These are phyloP conservation scores for Simmondsia chinensis DNA, from an alignment of 148 eudicot species.

Conservation along the genomic window DNA sequence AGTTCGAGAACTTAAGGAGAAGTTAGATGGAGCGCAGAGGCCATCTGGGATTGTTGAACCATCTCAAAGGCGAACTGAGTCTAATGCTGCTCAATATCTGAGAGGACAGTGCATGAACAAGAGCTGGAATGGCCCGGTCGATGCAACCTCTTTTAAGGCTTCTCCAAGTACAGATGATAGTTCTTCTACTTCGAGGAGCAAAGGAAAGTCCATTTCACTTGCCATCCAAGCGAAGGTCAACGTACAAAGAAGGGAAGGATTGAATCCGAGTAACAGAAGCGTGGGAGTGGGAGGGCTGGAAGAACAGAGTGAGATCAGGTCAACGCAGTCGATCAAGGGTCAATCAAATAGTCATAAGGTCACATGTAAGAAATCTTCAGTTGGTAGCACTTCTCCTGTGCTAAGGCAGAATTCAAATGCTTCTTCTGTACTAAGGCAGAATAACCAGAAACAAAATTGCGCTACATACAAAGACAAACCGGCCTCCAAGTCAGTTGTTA, in stretches of 20 bases:
- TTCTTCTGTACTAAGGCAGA: constrained; percentile 51
- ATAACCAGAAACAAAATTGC: constrained; percentile 88
- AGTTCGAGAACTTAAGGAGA: constrained; percentile 62
- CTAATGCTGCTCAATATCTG: constrained; percentile 46
- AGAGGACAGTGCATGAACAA: constrained; percentile 54
- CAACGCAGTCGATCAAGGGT: constrained; percentile 31
- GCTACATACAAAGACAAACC: constrained; percentile 33
- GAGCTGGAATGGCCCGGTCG: constrained; percentile 49
- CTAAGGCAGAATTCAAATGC: constrained; percentile 64
- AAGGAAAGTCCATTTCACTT: constrained; percentile 73
- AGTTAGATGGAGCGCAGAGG: constrained; percentile 43
- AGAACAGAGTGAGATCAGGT: constrained; percentile 29
- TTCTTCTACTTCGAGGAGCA: constrained; percentile 28
- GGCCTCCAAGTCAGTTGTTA: constrained; percentile 32
- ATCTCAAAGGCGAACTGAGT: constrained; percentile 37
- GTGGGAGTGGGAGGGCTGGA: constrained; percentile 24
- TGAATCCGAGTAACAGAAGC: constrained; percentile 24
- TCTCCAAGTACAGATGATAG: constrained; percentile 37
- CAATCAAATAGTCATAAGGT: constrained; percentile 39
- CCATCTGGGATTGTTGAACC: constrained; percentile 27
- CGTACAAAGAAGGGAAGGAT: constrained; percentile 80
- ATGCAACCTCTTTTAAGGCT: constrained; percentile 17
- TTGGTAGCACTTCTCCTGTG: constrained; percentile 27
- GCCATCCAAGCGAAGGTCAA: constrained; percentile 94
- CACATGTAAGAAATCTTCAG: constrained; percentile 33